phyloP scores from a whole-genome alignment of 2,329 filamentous ascomycete genomes.

The Fusarium succisae region DNA sequence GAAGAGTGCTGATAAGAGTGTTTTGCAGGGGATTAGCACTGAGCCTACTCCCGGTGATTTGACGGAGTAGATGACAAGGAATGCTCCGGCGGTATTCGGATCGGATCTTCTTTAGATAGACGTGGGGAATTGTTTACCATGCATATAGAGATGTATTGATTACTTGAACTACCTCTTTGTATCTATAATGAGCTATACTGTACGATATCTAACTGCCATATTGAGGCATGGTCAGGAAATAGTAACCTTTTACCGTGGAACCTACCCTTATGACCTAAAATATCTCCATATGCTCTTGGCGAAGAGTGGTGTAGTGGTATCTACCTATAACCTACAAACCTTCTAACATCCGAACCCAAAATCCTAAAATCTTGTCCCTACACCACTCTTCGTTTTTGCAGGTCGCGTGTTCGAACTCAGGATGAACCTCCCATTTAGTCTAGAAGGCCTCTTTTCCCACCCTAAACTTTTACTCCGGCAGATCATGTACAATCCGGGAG shows the following conservation, averaged over 20 bases:
- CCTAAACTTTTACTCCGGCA: too few relatives aligned
- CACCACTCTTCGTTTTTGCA: neutral
- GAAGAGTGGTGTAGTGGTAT: neutral
- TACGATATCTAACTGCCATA: fast-evolving
- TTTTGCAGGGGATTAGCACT: neutral
- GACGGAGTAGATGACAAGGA: neutral
- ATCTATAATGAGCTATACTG: fast-evolving
- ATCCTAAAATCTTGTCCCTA: neutral
- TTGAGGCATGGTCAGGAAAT: too few relatives aligned
- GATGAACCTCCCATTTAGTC: too few relatives aligned
- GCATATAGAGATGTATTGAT: neutral
- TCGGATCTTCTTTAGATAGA: fast-evolving
- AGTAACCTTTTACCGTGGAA: fast-evolving
- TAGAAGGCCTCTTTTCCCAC: fast-evolving
- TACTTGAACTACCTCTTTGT: fast-evolving
- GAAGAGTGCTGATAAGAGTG: neutral
- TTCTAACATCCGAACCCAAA: neutral
- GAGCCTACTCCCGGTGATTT: neutral
- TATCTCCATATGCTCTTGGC: too few relatives aligned
- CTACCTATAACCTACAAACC: neutral
- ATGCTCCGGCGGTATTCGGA: neutral
- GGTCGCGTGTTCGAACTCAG: neutral
- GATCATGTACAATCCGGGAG: neutral
- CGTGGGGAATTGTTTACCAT: fast-evolving
- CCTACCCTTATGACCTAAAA: neutral